These are phyloP conservation scores for Capronia epimyces DNA, from an alignment of 2,329 filamentous ascomycete genomes.

Conservation along the genomic window DNA sequence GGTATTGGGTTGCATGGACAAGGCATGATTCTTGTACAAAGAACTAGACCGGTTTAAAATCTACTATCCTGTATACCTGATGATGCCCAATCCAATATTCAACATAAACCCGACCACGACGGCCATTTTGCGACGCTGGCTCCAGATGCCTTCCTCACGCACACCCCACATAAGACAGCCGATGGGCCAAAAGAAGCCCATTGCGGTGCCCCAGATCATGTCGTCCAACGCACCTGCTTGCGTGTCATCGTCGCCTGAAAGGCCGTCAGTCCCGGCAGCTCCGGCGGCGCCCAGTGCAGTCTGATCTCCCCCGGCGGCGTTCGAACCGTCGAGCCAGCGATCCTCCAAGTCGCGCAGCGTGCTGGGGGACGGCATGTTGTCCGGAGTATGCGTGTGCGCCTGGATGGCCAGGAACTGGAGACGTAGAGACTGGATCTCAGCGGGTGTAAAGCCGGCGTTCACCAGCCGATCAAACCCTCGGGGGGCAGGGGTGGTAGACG, in stretches of 20 bases:
- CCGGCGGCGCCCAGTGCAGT: conserved; percentile 42
- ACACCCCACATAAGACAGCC: conserved; percentile 80
- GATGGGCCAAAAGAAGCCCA: conserved; percentile 92
- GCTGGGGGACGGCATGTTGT: conserved; percentile 77
- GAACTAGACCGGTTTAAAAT: background rate
- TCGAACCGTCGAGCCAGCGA: conserved; percentile 72
- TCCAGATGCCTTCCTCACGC: conserved; percentile 82
- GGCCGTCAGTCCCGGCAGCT: conserved; percentile 34
- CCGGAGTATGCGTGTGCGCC: conserved; percentile 73
- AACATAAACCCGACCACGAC: conserved; percentile 79
- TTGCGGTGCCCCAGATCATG: conserved; percentile 78
- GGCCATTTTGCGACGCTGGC: conserved; percentile 74
- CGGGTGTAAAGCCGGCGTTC: conserved; percentile 69
- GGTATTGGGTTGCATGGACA: too few relatives aligned
- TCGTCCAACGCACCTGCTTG: conserved; percentile 67
- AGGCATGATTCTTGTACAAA: background rate
- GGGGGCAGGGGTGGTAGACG: conserved; percentile 53
- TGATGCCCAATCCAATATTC: conserved; percentile 68
- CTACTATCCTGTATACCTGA: conserved; percentile 51
- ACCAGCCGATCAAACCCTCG: conserved; percentile 86
- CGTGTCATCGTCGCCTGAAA: conserved; percentile 36
- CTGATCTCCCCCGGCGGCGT: conserved; percentile 40
- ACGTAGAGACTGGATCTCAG: conserved; percentile 78
- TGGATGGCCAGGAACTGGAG: conserved; percentile 86
- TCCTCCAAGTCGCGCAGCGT: conserved; percentile 77